Conservation (phyloP, 2,329 filamentous ascomycete species). For the Shiraia sp. region DNA sequence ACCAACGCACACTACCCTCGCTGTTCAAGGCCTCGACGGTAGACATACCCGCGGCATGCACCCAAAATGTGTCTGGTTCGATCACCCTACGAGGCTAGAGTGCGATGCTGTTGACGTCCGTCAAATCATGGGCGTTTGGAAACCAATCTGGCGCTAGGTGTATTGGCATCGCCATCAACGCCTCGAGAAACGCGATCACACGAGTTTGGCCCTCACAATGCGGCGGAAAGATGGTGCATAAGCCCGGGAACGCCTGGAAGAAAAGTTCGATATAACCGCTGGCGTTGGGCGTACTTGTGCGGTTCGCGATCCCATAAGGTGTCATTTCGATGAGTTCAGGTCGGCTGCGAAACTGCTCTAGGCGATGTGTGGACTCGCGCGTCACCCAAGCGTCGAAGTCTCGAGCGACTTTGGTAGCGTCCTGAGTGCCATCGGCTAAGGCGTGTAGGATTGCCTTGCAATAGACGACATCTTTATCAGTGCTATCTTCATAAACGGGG, state of each 20-base stretch:
- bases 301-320: background rate
- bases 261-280: conserved; percentile 5
- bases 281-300: conserved; percentile 2
- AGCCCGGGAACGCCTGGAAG: conserved; percentile 4
- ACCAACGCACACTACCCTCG: conserved; percentile 1
- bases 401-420: conserved; percentile 3
- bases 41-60: conserved; percentile 1
- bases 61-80: conserved; percentile 1
- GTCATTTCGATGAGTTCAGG: conserved; percentile 1
- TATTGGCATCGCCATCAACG: conserved; percentile 2
- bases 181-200: conserved; percentile 3
- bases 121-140: conserved; percentile 2
- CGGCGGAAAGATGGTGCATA: conserved; percentile 4
- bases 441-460: conserved; percentile 3
- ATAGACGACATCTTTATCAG: conserved; percentile 1
- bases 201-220: conserved; percentile 4
- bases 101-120: background rate
- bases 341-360: conserved; percentile 4
- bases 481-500: conserved; percentile 1
- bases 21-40: background rate
- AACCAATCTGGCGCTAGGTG: conserved; percentile 3
- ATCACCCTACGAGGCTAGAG: conserved; percentile 1
- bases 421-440: conserved; percentile 3
- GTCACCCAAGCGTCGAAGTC: conserved; percentile 5
- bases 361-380: conserved; percentile 2